Evolutionary conservation across 1,284 basidiomycete genomes (phyloP).

Genomic region (Tylopilus sp.): DNA sequence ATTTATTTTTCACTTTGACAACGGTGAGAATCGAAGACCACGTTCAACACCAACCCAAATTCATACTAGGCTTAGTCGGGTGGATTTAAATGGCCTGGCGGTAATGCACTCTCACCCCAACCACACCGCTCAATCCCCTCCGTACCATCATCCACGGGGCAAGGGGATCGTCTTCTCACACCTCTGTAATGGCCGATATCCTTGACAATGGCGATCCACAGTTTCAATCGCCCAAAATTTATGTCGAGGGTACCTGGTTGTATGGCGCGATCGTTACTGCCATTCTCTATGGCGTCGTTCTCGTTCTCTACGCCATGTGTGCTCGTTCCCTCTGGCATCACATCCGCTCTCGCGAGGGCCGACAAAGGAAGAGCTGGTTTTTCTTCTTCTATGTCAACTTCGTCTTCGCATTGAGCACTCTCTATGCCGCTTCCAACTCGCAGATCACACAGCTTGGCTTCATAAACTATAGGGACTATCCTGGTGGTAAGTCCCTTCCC

Average conservation of each 20-base stretch:
- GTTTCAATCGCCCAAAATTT: constrained; percentile 20
- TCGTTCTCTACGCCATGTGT: constrained; percentile 30
- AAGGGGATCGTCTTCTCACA: not conserved
- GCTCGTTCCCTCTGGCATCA: constrained; percentile 28
- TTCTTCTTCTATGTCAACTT: constrained; percentile 32
- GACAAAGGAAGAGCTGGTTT: constrained; percentile 19
- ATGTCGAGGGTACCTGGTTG: constrained; percentile 30
- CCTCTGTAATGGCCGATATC: constrained; percentile 13
- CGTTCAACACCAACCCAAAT: not conserved
- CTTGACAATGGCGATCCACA: constrained; percentile 11
- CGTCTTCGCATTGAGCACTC: constrained; percentile 32
- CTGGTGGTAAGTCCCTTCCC: constrained; percentile 29
- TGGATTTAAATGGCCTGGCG: constrained; percentile 2
- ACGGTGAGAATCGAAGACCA: not conserved
- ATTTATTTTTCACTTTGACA: not conserved
- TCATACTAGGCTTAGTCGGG: not conserved
- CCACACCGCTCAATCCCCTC: not conserved
- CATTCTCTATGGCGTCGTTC: constrained; percentile 30
- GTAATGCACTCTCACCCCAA: not conserved
- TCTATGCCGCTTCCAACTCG: constrained; percentile 28
- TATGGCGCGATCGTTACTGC: constrained; percentile 31
- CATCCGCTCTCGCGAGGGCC: constrained; percentile 11
- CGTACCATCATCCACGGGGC: not conserved
- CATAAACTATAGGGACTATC: constrained; percentile 36
- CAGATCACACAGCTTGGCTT: constrained; percentile 33